phyloP scores from a whole-genome alignment of 768 basidiomycete genomes.

The Rhizopogon vinicolor region DNA sequence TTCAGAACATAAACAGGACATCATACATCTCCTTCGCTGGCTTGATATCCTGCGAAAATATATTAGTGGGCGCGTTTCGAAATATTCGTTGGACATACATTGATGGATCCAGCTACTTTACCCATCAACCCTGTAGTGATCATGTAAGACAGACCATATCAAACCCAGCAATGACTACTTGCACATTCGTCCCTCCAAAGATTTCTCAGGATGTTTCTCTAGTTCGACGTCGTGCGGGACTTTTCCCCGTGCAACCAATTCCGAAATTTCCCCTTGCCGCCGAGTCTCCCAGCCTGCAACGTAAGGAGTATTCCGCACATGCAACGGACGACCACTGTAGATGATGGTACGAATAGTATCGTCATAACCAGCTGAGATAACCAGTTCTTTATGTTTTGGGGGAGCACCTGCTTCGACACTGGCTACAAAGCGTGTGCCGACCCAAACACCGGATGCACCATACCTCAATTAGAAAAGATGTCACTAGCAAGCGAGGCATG shows the following conservation, averaged over 20 bases:
- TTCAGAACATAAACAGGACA: not conserved
- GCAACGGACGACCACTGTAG: constrained; percentile 77
- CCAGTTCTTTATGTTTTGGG: constrained; percentile 62
- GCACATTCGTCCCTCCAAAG: constrained; percentile 57
- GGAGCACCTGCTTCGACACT: constrained; percentile 79
- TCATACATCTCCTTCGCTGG: constrained; percentile 80
- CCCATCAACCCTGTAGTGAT: constrained; percentile 65
- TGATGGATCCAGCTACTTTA: constrained; percentile 68
- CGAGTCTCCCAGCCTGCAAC: constrained; percentile 71
- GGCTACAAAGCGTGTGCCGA: constrained; percentile 83
- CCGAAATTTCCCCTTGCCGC: constrained; percentile 53
- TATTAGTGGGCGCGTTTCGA: constrained; percentile 1
- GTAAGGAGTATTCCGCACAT: constrained; percentile 78
- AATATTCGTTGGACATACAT: constrained; percentile 31
- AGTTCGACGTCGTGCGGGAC: constrained; percentile 77
- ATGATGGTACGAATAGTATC: constrained; percentile 69
- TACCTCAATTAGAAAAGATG: constrained; percentile 39
- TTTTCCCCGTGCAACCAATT: constrained; percentile 56
- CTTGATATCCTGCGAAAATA: constrained; percentile 57
- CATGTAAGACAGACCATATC: constrained; percentile 3
- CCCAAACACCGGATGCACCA: constrained; percentile 85
- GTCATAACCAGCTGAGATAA: constrained; percentile 69
- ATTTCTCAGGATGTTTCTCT: constrained; percentile 62
- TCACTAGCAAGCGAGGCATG: not conserved
- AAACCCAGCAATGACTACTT: constrained; percentile 17